phyloP scores from a whole-genome alignment of 805 yeast species.

The Myxozyma vanderwaltii region DNA sequence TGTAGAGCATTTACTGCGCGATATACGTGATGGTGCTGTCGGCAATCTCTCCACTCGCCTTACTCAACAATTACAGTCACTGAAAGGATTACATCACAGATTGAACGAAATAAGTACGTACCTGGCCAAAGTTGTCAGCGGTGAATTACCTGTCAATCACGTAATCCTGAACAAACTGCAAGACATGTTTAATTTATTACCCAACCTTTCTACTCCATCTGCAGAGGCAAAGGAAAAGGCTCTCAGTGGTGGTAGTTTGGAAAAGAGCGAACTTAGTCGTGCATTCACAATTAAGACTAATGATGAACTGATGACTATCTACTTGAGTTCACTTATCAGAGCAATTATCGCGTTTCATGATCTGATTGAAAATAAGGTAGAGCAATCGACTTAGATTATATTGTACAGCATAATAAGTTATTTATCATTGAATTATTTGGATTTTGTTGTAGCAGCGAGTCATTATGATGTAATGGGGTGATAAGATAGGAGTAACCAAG shows the following conservation, averaged over 20 bases:
- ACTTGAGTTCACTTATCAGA: slow-evolving; percentile 84
- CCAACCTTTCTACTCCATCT: slow-evolving; percentile 58
- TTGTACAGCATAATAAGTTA: slow-evolving; percentile 1
- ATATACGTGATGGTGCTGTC: slow-evolving; percentile 94
- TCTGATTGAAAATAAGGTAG: slow-evolving; percentile 91
- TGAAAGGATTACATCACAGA: slow-evolving; percentile 81
- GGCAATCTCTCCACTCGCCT: slow-evolving; percentile 85
- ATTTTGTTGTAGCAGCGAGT: too few relatives aligned
- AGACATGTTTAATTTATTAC: slow-evolving; percentile 89
- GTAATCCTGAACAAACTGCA: slow-evolving; percentile 88
- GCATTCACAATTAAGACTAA: slow-evolving; percentile 93
- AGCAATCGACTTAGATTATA: slow-evolving; percentile 37
- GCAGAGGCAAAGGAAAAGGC: slow-evolving; percentile 30
- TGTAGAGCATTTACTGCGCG: slow-evolving; percentile 92
- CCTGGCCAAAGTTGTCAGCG: slow-evolving; percentile 68
- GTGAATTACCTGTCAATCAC: slow-evolving; percentile 83
- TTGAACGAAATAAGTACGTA: slow-evolving; percentile 76
- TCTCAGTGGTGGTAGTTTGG: slow-evolving; percentile 33
- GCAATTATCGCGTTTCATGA: slow-evolving; percentile 96
- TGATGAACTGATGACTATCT: slow-evolving; percentile 93
- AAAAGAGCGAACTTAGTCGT: slow-evolving; percentile 60
- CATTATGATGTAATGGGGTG: too few relatives aligned
- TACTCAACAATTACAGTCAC: slow-evolving; percentile 84
- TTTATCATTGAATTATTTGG: too few relatives aligned
- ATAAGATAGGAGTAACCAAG: too few relatives aligned